phyloP scores from a whole-genome alignment of 179 eudicot genomes.

The Spinacia oleracea region DNA sequence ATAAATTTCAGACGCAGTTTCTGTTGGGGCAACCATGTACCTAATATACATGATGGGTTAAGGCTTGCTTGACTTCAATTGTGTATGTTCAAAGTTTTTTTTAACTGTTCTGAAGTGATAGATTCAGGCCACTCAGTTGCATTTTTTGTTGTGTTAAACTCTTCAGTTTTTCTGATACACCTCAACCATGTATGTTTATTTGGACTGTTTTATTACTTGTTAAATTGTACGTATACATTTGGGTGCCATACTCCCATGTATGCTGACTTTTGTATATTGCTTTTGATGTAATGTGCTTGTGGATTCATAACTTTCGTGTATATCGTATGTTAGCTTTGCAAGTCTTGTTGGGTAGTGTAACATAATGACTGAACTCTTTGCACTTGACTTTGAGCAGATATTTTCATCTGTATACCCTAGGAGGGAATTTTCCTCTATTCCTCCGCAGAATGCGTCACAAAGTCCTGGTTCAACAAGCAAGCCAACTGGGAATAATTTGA shows the following conservation, averaged over 20 bases:
- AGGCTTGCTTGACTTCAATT: not conserved
- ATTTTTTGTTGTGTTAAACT: not conserved
- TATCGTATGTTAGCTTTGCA: not conserved
- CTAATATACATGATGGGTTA: not conserved
- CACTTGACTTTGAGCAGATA: slow-evolving; percentile 42
- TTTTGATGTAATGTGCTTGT: not conserved
- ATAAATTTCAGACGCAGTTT: not conserved
- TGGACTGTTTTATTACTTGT: not conserved
- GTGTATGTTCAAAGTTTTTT: not conserved
- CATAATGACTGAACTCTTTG: slow-evolving; percentile 10
- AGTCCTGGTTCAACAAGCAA: slow-evolving; percentile 46
- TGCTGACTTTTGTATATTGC: not conserved
- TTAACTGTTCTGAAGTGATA: slow-evolving; percentile 2
- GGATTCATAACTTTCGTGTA: not conserved
- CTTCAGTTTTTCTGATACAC: not conserved
- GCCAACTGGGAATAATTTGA: slow-evolving; percentile 41
- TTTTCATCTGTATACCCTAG: slow-evolving; percentile 54
- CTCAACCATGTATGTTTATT: slow-evolving; percentile 1
- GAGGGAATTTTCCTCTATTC: slow-evolving; percentile 56
- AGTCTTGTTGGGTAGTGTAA: not conserved
- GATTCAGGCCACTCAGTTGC: not conserved
- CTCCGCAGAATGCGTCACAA: slow-evolving; percentile 42
- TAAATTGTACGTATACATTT: not conserved
- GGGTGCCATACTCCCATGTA: not conserved
- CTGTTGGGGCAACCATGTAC: not conserved